Conservation (phyloP, 2,329 filamentous ascomycete genomes). For the Ascochyta rabiei region DNA sequence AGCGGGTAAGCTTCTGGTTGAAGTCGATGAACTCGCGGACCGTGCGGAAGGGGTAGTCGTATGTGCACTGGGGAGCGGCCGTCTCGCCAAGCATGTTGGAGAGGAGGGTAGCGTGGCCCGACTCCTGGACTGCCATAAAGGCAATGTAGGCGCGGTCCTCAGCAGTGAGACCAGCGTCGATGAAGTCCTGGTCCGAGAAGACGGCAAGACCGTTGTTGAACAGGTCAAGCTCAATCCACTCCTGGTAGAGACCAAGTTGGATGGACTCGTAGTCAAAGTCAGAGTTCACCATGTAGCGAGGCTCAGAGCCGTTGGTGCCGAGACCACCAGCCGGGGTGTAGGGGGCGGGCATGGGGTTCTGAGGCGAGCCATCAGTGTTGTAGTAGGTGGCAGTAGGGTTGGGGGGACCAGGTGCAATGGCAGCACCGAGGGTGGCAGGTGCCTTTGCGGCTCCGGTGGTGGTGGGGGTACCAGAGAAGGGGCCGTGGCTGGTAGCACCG, state of each 20-base stretch:
- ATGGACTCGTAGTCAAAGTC: conserved; percentile 86
- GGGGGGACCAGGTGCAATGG: conserved; percentile 64
- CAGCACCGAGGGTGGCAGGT: conserved; percentile 59
- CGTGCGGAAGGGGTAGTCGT: conserved; percentile 79
- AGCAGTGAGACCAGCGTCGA: conserved; percentile 68
- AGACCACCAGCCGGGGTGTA: conserved; percentile 73
- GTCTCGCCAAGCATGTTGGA: conserved; percentile 77
- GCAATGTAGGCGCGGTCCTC: conserved; percentile 74
- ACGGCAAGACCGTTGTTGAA: conserved; percentile 77
- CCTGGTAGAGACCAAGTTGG: conserved; percentile 75
- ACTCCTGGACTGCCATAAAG: conserved; percentile 79
- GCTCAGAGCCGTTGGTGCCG: conserved; percentile 77
- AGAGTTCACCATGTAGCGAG: conserved; percentile 77
- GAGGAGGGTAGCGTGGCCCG: conserved; percentile 77
- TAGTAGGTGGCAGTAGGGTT: conserved; percentile 70
- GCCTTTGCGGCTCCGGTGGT: conserved; percentile 72
- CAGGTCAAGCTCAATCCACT: conserved; percentile 83
- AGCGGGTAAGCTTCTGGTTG: conserved; percentile 82
- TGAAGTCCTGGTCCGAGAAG: conserved; percentile 73
- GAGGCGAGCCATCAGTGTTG: conserved; percentile 71
- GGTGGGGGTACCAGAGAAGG: conserved; percentile 69
- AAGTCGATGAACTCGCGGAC: conserved; percentile 83
- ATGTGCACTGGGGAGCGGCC: conserved; percentile 75
- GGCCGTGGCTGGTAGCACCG: conserved; percentile 70
- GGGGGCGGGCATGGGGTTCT: conserved; percentile 71